Evolutionary conservation across 352 stramenopile genomes (phyloP).

Genomic region (Globisporangium uncinulatum): DNA sequence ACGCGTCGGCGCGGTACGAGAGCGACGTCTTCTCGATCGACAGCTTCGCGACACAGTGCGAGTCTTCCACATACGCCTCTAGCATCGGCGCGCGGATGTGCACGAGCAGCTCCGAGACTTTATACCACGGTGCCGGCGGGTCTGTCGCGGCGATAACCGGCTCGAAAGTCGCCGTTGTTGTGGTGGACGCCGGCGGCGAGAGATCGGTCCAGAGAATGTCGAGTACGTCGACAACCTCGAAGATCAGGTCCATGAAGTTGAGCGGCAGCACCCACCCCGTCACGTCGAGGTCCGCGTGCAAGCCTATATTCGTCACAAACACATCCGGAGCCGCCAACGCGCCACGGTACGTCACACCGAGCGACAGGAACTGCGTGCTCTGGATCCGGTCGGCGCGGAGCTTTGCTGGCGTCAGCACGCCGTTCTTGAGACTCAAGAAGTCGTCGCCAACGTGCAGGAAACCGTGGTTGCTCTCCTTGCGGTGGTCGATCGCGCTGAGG

Average conservation of each 20-base stretch:
- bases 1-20: conserved; percentile 52
- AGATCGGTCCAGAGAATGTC: conserved; percentile 58
- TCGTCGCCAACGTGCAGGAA: conserved; percentile 80
- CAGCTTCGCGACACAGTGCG: conserved; percentile 82
- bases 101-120: conserved; percentile 59
- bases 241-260: conserved; percentile 59
- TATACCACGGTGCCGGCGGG: conserved; percentile 32
- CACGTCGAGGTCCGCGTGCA: conserved; percentile 59
- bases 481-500: conserved; percentile 62
- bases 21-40: conserved; percentile 77
- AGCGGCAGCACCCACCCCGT: conserved; percentile 78
- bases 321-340: conserved; percentile 25
- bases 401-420: conserved; percentile 56
- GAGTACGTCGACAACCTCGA: conserved; percentile 69
- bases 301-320: conserved; percentile 57
- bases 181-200: not conserved
- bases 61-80: conserved; percentile 84
- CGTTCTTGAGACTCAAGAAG: conserved; percentile 79
- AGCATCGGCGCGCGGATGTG: conserved; percentile 77
- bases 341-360: conserved; percentile 68
- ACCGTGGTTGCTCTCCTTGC: conserved; percentile 62
- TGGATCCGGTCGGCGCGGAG: conserved; percentile 62
- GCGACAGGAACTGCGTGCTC: conserved; percentile 41
- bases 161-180: conserved; percentile 7
- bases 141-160: not conserved